Evolutionary conservation across 768 basidiomycete genomes (phyloP), one percentile per base, ranked within the genome.

Genomic region (Hericium erinaceus): DNA sequence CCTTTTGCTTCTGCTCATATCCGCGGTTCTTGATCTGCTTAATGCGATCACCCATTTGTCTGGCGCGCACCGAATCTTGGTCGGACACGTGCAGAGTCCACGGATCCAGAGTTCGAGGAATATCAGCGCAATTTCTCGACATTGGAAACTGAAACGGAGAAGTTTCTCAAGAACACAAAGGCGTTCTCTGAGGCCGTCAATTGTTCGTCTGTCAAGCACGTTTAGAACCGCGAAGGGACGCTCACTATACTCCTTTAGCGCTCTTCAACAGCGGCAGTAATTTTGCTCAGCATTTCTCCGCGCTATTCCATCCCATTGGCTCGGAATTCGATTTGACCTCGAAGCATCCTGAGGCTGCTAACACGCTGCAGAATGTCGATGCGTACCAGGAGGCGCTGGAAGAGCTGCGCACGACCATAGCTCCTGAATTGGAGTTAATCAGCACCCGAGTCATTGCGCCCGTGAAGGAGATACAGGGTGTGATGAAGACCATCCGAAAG

Each of bases 381-480:
- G 72, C 77, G 52, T 93, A 91, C 66, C 79, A 87, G 62, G 74
- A 75, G 13, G 74, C 84, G 24, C 83, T 95, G 83, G 85, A 90
- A 60, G 95, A 97, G 66, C 76, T 99, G 61, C 81, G 84, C 56
- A 73, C 85, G 33, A 75, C 89, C 12, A 77, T 98, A 51, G 72
- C 80, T 10, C 97, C 97, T 5, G 97, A 99, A 72, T 78, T 99
- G 16, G 95, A 99, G 70, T 80, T 99, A 58, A 94, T 99, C 67
- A 87, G 94, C 61, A 87, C 83, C 60, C 78, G 95, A 61, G 82
- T 99, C 56, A 72, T 87, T 40, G 87, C 81, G 0, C 97, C 97
- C 9, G 79, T 85, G 50, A 98, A 91, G 74, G 97, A 99, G 69
- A 77, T 97, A 28, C 87, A 93, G 68, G 77, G 80, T 0, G 77